These are phyloP conservation scores for Macrolepiota dolichaula DNA, from an alignment of 768 basidiomycete genomes.

Conservation along the genomic window DNA sequence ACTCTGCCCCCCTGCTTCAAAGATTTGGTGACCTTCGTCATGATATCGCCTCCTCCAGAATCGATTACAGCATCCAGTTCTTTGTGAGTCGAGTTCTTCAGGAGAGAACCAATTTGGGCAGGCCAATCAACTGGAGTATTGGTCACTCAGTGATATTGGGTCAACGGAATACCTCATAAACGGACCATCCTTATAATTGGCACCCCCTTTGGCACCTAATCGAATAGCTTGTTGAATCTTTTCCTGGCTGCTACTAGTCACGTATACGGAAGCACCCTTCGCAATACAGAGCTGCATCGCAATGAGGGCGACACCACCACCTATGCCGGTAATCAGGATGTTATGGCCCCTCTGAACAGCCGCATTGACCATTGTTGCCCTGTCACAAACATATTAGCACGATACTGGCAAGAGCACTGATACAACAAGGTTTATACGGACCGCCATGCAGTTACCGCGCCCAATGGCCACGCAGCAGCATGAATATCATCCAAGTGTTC, in stretches of 20 bases:
- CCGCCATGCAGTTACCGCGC: conserved; percentile 84
- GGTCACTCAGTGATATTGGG: background rate
- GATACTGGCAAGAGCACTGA: background rate
- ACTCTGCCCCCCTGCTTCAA: conserved; percentile 58
- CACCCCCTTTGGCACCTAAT: conserved; percentile 77
- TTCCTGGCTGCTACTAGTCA: conserved; percentile 66
- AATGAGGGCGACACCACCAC: conserved; percentile 79
- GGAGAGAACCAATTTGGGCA: conserved; percentile 36
- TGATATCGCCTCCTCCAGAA: conserved; percentile 66
- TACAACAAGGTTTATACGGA: conserved; percentile 23
- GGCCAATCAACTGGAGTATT: conserved; percentile 40
- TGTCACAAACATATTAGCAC: background rate
- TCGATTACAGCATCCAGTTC: conserved; percentile 64
- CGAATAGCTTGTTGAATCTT: conserved; percentile 66
- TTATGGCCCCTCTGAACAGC: conserved; percentile 60
- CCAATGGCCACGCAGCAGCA: conserved; percentile 75
- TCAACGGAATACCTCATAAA: background rate
- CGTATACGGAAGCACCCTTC: conserved; percentile 75
- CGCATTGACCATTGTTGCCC: conserved; percentile 45
- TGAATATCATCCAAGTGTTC: conserved; percentile 65
- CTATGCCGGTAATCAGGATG: conserved; percentile 78
- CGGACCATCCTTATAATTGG: conserved; percentile 66
- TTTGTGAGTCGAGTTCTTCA: conserved; percentile 30
- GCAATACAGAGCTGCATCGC: conserved; percentile 76
- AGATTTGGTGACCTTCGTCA: conserved; percentile 41